Base-by-base conservation (phyloP, 2,329 filamentous ascomycete species). In the Exophiala spinifera region DNA sequence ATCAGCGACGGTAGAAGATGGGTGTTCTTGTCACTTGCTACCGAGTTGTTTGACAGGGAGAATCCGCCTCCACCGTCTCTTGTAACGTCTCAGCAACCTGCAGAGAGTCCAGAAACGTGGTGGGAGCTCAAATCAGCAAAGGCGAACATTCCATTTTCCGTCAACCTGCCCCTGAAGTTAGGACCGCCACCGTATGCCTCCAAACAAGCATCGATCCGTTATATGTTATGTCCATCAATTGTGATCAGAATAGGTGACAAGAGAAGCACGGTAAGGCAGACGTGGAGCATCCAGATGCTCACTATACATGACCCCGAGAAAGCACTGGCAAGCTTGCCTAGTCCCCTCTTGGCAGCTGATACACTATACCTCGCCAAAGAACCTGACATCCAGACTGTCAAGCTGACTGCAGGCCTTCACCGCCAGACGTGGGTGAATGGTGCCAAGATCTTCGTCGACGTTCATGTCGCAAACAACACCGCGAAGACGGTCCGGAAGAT, bases 381-480 rank as follows among this genome's bases (percentile, higher is more conserved):
- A 37, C 66, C 64, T 23, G 67, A 67, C 1, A 55, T 74, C 1
- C 77, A 80, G 55, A 71, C 70, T 8, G 65, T 80, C 20, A 71
- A 70, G 50, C 64, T 80, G 15, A 80, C 78, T 17, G 79, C 79
- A 23, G 78, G 78, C 5, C 63, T 81, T 7, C 79, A 81, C 63
- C 74, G 79, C n/a, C 79, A 81, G 64, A 79, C 80, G 23, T 82
- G 79, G 79, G 77, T 82, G 50, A 80, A 77, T 59, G 79, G 79
- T 14, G 77, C 76, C 19, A 77, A 70, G 59, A 75, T 81, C 31
- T 81, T 80, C 56, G 74, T 79, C 14, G 79, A 82, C 58, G 70
- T 81, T 2, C 76, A 79, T 51, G 69, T 81, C 34, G 67, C 69
- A 37, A 81, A 81, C 62, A 78, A 73, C 56, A 72, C 72, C 7